Conservation (phyloP, 2,329 filamentous ascomycete species). For the Calycina herbarum region DNA sequence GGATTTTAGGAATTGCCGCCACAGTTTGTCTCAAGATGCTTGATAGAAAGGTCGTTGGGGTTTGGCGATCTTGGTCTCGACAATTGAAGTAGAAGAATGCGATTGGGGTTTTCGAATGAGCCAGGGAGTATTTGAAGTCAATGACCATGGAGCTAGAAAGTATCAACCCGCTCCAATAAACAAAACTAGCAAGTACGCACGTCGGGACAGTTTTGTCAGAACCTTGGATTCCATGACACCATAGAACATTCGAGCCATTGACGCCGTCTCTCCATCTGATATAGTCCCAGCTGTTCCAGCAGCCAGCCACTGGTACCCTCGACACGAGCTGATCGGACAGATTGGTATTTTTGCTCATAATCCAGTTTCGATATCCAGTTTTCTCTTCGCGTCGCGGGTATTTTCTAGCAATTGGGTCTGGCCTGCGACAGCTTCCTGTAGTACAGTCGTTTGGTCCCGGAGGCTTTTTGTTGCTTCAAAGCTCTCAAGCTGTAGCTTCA, state of each 20-base stretch:
- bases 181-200: neutral
- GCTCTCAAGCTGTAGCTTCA: neutral
- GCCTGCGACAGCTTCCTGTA: neutral
- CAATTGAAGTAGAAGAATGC: neutral
- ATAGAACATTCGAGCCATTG: too few relatives aligned
- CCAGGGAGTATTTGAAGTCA: too few relatives aligned
- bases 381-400: neutral
- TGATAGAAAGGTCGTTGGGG: neutral
- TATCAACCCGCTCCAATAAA: too few relatives aligned
- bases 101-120: neutral
- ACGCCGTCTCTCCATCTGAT: too few relatives aligned
- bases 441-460: neutral
- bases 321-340: too few relatives aligned
- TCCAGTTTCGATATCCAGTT: neutral
- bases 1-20: neutral
- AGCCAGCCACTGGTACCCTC: too few relatives aligned
- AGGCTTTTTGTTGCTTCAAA: neutral
- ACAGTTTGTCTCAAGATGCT: neutral
- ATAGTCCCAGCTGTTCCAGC: too few relatives aligned
- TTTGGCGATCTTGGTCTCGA: neutral
- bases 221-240: neutral
- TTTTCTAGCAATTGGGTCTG: neutral
- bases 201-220: neutral
- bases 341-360: too few relatives aligned
- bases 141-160: too few relatives aligned